Base-by-base conservation (phyloP, 2,329 filamentous ascomycete species). In the Neonectria faginata region DNA sequence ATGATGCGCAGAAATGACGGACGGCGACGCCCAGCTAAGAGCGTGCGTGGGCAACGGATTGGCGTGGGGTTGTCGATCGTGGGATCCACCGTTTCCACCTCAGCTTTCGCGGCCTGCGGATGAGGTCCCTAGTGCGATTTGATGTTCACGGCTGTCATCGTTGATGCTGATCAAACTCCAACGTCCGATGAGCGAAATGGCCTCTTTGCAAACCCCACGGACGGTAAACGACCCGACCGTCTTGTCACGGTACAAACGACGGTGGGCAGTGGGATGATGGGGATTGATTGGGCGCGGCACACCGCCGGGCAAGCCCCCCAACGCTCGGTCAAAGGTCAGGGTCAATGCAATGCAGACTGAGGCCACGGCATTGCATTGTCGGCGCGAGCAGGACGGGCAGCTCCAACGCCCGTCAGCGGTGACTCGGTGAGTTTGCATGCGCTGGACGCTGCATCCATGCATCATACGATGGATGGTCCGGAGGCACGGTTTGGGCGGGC, bases 401-500 rank as follows among this genome's bases (percentile, higher is more conserved):
- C 56, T 59, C 56, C n/a, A 41, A 42, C 25, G 25, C 52, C 51
- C 22, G 48, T 22, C 48, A 59, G 63, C 61, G 57, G 69, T 60
- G 52, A 51, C 53, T 67, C 57, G 54, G 51, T 64, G 44, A 67
- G 50, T 42, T 60, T 54, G 57, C 58, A 54, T 58, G 54, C 55
- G 22, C 67, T 67, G 53, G 55, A 55, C 53, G 58, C 41, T 8
- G 7, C 57, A 73, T 72, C 69, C 56, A 42, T 11, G 7, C 57
- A 73, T 73, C 69, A 70, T 73, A 72, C 67, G 69, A 72, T 65
- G 50, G 42, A 50, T 42, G 53, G 52, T 39, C 55, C 64, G 56
- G 50, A 53, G 48, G 27, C 39, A 54, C 39, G 57, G 57, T 36
- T 56, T 53, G 36, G 45, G 45, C 47, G 31, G 56, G 57, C 57